Base-by-base conservation (phyloP, 23 red algal genomes). In the Porphyridium purpureum region DNA sequence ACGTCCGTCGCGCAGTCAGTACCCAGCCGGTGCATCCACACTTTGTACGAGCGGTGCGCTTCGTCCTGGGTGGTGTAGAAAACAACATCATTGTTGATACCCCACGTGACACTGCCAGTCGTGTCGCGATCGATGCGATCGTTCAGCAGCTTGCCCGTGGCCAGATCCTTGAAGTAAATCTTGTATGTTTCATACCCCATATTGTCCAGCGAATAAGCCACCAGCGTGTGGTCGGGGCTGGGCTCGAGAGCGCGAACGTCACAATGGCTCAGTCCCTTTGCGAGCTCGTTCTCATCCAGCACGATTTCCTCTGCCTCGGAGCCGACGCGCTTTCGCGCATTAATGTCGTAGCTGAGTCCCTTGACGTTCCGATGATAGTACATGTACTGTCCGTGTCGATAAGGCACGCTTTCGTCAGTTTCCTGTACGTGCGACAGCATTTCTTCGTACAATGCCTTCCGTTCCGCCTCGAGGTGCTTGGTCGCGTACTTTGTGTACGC, bases 171-270 rank as follows among this genome's bases (percentile, higher is more conserved):
- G 32, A 88, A 67, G 49, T 55, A 48, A 27, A 88, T 31, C 9
- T 76, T 60, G 55, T 69, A 88, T 11, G 71, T 88, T 64, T 88
- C 82, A 27, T 67, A 62, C 17, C 82, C 82, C 4, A 51, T 60
- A 24, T 66, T 54, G 38, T 88, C 82, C 11, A 78, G 60, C 5
- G 52, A 49, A 35, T 78, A 88, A 8, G 82, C 82, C 28, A 88
- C 14, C 20, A 67, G 33, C 23, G 59, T 47, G 30, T 69, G 61
- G 49, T 79, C 66, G 9, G 71, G 70, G 62, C 50, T 60, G 4
- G 68, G 49, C 32, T 67, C 26, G 31, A 29, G 19, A 9, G 24
- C 29, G 31, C 28, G 33, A 1, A 88, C 56, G 50, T 44, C 36
- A 73, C 52, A 88, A 29, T 88, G 60, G 55, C 68, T 70, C 22